Evolutionary conservation across 306 rosid species (phyloP), one percentile per base, ranked within the genome.

Genomic region (Neltuma alba): DNA sequence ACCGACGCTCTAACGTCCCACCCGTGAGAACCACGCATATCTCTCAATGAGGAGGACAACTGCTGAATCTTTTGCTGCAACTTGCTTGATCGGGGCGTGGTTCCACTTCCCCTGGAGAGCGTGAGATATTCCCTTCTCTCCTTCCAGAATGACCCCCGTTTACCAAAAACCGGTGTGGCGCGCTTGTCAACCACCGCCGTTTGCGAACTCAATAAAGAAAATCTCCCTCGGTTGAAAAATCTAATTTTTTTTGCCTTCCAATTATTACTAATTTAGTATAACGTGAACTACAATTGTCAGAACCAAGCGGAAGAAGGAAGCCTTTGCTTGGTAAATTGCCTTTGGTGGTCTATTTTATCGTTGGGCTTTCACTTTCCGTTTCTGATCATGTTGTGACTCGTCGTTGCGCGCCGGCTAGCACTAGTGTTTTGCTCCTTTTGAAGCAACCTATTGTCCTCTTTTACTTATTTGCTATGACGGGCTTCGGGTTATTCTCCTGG

Each of bases 291-390:
- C 69, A 38, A 66, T 81, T 37, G 84, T 80, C 55, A 71, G 60
- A 63, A 72, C 50, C 63, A 57, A 30, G 68, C 42, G 70, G 72
- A 67, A 75, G 85, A 45, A 82, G 70, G 81, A 21, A 41, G 13
- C 55, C 18, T 72, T 89, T 82, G 81, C 91, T 87, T 89, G 42
- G 28, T 77, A 64, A 83, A 72, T 72, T 80, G 72, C 65, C 42
- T 81, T 87, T 52, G 77, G 88, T 62, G 81, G 86, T 86, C 89
- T 81, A 86, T 85, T 88, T 76, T 83, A 92, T 91, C 86, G 98
- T 84, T 92, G 85, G 82, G 81, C 90, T 90, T 84, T 94, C 97
- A 45, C 80, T 89, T 88, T 94, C 97, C 79, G 40, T 64, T 65
- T 84, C 90, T 86, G 93, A 88, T 88, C 90, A 84, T 80, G 76